Percentiles rank a stretch among this genome's conserved stretches.
Conservation (phyloP, 2,329 filamentous ascomycete genomes). For the Calonectria pteridis region DNA sequence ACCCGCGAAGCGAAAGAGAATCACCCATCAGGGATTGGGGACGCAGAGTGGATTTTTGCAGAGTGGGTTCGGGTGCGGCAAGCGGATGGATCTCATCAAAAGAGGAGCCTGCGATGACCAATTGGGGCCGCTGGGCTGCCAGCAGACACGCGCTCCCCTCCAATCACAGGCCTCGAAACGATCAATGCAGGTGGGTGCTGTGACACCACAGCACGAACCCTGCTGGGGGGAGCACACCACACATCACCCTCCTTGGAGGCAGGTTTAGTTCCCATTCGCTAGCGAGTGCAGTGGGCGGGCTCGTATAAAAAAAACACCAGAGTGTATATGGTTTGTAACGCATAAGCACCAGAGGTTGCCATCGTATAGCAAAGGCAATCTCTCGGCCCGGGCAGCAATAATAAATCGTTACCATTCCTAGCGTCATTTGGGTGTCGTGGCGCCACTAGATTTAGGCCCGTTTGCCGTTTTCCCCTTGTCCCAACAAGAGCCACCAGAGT, state of each 20-base stretch:
- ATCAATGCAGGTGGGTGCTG: neutral
- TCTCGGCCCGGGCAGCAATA: neutral
- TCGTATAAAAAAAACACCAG: neutral
- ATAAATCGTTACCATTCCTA: neutral
- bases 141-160: constrained; percentile 2
- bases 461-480: too few relatives aligned
- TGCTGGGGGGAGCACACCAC: neutral
- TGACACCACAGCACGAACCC: neutral
- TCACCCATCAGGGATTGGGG: constrained; percentile 10
- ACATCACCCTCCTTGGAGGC: neutral
- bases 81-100: constrained; percentile 25
- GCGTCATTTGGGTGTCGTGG: too few relatives aligned
- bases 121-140: neutral
- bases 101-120: neutral
- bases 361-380: neutral
- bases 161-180: neutral
- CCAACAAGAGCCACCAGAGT: too few relatives aligned
- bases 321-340: neutral
- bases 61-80: neutral
- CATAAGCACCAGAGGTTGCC: neutral
- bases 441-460: too few relatives aligned
- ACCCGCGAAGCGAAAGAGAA: neutral
- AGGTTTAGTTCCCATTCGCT: neutral
- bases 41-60: constrained; percentile 10
- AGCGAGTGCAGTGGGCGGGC: neutral